These are phyloP conservation scores for Gossypium lobatum DNA, from an alignment of 441 rosid genomes.

Conservation along the genomic window DNA sequence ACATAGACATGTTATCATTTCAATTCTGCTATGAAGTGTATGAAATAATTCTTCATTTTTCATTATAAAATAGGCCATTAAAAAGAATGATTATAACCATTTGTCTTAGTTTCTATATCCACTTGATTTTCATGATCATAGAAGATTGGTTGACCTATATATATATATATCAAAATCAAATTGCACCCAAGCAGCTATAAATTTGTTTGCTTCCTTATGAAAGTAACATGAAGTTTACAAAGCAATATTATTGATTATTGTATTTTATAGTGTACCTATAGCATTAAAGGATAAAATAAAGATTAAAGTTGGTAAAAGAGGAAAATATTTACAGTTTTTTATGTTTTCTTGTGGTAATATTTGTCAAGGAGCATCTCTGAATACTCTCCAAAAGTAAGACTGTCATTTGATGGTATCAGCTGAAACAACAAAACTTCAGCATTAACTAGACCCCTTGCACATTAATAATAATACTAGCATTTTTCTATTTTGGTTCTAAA, in stretches of 20 bases:
- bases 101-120: too few species aligned
- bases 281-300: background rate
- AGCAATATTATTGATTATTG: background rate
- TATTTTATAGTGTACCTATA: background rate
- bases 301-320: background rate
- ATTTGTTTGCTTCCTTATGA: background rate
- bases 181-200: background rate
- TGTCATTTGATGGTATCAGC: too few species aligned
- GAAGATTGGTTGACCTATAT: too few species aligned
- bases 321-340: background rate
- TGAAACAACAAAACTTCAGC: background rate
- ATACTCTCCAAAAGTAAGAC: constrained; percentile 68
- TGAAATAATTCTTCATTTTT: too few species aligned
- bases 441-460: background rate
- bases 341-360: constrained; percentile 65
- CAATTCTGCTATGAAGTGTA: too few species aligned
- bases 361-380: constrained; percentile 72
- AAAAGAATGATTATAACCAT: too few species aligned
- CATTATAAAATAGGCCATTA: background rate
- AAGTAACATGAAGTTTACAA: background rate
- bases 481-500: background rate
- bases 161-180: background rate
- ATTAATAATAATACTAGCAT: background rate
- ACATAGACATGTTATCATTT: too few species aligned
- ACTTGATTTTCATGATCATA: too few species aligned